Conservation (phyloP, 495 filamentous ascomycete genomes). For the Daldinia caldariorum region DNA sequence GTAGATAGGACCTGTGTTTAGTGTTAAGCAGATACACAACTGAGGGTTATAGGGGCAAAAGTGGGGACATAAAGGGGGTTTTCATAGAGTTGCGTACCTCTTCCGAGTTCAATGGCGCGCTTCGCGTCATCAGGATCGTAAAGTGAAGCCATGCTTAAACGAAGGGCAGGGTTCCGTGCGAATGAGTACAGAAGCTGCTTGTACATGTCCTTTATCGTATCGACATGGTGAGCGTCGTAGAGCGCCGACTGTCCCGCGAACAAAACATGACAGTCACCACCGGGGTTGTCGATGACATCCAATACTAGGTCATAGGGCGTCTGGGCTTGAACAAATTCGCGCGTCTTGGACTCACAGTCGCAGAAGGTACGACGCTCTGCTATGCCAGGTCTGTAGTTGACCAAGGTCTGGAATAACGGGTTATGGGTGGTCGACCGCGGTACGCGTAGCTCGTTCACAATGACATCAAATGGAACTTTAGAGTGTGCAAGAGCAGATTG, state of each 20-base stretch:
- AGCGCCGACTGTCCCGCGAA: neutral
- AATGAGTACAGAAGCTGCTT: neutral
- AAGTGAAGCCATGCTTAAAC: neutral
- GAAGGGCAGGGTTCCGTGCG: neutral
- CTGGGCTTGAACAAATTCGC: neutral
- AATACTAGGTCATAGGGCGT: neutral
- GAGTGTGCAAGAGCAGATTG: neutral
- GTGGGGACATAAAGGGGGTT: neutral
- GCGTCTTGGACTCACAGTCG: neutral
- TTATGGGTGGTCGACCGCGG: neutral
- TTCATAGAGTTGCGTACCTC: neutral
- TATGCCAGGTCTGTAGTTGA: neutral
- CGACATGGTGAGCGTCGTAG: neutral
- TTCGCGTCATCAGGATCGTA: neutral
- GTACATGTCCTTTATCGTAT: neutral
- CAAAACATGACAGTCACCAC: neutral
- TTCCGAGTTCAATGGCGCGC: neutral
- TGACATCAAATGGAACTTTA: neutral
- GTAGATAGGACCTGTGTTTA: neutral
- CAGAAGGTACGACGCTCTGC: neutral
- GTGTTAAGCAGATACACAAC: neutral
- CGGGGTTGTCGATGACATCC: neutral
- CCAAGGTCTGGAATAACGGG: neutral
- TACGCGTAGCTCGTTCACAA: neutral
- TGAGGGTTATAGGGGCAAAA: neutral